phyloP scores from a whole-genome alignment of 2,329 filamentous ascomycete genomes.

The Clonostachys rosea region DNA sequence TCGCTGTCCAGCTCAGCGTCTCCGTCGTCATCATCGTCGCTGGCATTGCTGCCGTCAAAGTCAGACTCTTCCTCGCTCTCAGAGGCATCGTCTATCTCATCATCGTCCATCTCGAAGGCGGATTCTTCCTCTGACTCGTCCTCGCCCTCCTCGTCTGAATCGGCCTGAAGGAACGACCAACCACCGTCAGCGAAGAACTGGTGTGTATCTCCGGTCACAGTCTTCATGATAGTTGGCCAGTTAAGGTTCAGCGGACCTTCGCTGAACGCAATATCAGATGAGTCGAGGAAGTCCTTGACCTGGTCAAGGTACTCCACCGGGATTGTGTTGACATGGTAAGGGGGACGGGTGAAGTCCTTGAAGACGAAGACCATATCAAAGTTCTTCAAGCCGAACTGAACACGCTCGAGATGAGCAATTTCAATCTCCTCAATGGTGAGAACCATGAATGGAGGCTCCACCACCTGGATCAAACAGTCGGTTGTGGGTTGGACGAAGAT shows the following conservation, averaged over 20 bases:
- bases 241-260: conserved; percentile 97
- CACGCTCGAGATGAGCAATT: conserved; percentile 91
- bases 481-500: conserved; percentile 95
- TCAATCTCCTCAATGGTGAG: conserved; percentile 95
- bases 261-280: conserved; percentile 87
- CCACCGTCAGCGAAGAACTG: conserved; percentile 93
- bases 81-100: conserved; percentile 77
- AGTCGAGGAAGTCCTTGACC: conserved; percentile 97
- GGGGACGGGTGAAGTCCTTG: conserved; percentile 90
- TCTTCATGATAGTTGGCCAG: conserved; percentile 99
- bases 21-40: conserved; percentile 72
- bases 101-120: conserved; percentile 86
- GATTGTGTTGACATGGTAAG: conserved; percentile 95
- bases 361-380: conserved; percentile 98
- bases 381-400: conserved; percentile 96
- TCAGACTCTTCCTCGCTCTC: conserved; percentile 84
- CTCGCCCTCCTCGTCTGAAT: conserved; percentile 80
- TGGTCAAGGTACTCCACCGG: conserved; percentile 91
- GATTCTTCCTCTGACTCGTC: conserved; percentile 85
- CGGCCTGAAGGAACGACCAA: conserved; percentile 86
- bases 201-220: conserved; percentile 88
- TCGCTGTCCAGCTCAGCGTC: conserved; percentile 60
- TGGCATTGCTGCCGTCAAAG: conserved; percentile 79
- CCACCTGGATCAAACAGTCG: conserved; percentile 93
- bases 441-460: conserved; percentile 94